These are phyloP conservation scores for Curvularia sp. DNA, from an alignment of 2,329 filamentous ascomycete species.

Conservation along the genomic window DNA sequence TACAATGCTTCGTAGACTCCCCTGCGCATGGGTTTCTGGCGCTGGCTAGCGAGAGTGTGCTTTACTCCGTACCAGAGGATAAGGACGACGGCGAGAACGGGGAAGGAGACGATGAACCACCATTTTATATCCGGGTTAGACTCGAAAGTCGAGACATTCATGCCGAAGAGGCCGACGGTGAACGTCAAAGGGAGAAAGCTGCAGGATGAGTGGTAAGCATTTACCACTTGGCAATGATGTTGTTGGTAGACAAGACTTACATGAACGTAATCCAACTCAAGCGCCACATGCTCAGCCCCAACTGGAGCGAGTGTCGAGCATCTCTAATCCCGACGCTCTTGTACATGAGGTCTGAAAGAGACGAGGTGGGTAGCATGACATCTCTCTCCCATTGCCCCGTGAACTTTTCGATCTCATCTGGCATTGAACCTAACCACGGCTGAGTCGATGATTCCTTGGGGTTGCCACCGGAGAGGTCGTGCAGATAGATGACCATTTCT, in stretches of 20 bases:
- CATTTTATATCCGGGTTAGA: constrained; percentile 28
- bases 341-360: constrained; percentile 60
- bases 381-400: constrained; percentile 58
- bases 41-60: constrained; percentile 51
- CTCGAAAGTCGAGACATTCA: constrained; percentile 59
- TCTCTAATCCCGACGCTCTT: constrained; percentile 62
- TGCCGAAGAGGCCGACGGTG: constrained; percentile 58
- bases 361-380: constrained; percentile 58
- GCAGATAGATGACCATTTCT: constrained; percentile 54
- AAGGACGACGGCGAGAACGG: constrained; percentile 57
- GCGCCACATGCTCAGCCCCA: constrained; percentile 60
- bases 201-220: neutral
- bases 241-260: neutral
- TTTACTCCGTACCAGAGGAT: constrained; percentile 58
- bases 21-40: constrained; percentile 56
- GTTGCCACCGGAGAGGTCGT: constrained; percentile 50
- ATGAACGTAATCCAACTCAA: constrained; percentile 77
- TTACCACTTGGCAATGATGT: neutral
- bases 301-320: constrained; percentile 57
- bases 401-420: constrained; percentile 56
- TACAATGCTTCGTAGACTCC: constrained; percentile 59
- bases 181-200: constrained; percentile 65
- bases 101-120: constrained; percentile 57
- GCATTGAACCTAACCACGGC: constrained; percentile 52
- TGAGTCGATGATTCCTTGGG: constrained; percentile 35